These are phyloP conservation scores for Immersiporthe knoxdaviesiana DNA, from an alignment of 2,329 filamentous ascomycete species.

Conservation along the genomic window DNA sequence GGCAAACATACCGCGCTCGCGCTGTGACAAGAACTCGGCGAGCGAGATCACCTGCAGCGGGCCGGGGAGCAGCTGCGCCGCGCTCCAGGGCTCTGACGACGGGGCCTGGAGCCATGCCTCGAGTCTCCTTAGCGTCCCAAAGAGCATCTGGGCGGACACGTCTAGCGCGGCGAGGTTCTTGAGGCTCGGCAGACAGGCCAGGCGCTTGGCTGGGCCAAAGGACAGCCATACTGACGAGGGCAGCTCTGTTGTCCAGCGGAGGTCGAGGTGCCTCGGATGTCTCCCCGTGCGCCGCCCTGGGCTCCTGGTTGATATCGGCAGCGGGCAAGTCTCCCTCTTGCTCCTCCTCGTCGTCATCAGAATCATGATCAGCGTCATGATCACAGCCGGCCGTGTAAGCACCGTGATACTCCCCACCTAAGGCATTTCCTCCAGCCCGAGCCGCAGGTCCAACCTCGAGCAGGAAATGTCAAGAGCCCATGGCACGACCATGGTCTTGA, in stretches of 20 bases:
- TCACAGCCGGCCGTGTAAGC: neutral
- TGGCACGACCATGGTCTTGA: neutral
- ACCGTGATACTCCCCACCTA: neutral
- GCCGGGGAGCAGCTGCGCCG: neutral
- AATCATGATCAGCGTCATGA: neutral
- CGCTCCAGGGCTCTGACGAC: no score
- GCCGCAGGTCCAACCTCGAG: neutral
- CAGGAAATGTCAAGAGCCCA: neutral
- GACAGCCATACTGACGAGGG: neutral
- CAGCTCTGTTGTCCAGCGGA: neutral
- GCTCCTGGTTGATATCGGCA: neutral
- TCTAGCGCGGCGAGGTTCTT: neutral
- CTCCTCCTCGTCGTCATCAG: no score
- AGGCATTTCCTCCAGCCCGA: neutral
- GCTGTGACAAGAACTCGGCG: neutral
- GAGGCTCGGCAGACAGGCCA: neutral
- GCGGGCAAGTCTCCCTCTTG: neutral
- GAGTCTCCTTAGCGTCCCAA: neutral
- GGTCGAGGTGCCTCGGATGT: neutral
- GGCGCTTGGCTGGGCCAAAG: neutral
- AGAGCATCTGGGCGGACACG: slow-evolving; percentile 2
- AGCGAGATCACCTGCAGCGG: neutral
- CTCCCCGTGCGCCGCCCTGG: neutral
- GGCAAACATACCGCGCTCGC: neutral
- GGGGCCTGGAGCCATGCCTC: neutral